These are phyloP conservation scores for Dothistroma septosporum DNA, from an alignment of 2,329 filamentous ascomycete species.

Conservation along the genomic window DNA sequence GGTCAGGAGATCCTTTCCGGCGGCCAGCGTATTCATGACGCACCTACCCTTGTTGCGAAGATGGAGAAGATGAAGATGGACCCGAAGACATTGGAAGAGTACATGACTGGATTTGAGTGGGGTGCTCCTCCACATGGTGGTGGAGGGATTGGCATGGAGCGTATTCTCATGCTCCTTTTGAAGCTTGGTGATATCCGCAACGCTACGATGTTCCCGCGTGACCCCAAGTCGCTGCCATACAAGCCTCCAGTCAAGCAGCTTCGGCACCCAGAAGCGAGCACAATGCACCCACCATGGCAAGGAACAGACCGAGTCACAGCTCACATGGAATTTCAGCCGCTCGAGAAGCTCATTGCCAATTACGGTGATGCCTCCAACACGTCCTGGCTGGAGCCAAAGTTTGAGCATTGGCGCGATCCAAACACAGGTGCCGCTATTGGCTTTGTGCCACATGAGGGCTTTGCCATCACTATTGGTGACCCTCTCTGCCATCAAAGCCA, in stretches of 20 bases:
- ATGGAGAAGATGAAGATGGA: conserved; percentile 73
- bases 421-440: conserved; percentile 77
- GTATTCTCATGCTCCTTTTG: conserved; percentile 79
- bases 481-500: conserved; percentile 78
- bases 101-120: conserved; percentile 82
- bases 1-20: conserved; percentile 91
- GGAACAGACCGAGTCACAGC: conserved; percentile 47
- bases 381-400: conserved; percentile 86
- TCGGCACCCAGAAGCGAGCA: conserved; percentile 85
- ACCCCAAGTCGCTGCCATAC: conserved; percentile 79
- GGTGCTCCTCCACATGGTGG: conserved; percentile 86
- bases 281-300: conserved; percentile 64
- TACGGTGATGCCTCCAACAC: conserved; percentile 94
- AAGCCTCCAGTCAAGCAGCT: conserved; percentile 60
- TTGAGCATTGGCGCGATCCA: conserved; percentile 79
- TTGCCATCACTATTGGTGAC: conserved; percentile 80
- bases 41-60: conserved; percentile 66
- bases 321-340: conserved; percentile 59
- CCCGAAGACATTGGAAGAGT: conserved; percentile 82
- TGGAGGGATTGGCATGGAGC: conserved; percentile 84
- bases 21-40: conserved; percentile 87
- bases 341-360: conserved; percentile 88
- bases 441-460: conserved; percentile 72
- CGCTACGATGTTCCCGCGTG: conserved; percentile 79
- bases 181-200: conserved; percentile 86